These are phyloP conservation scores for Sporothrix dimorphospora DNA, from an alignment of 2,329 filamentous ascomycete genomes.

Conservation along the genomic window DNA sequence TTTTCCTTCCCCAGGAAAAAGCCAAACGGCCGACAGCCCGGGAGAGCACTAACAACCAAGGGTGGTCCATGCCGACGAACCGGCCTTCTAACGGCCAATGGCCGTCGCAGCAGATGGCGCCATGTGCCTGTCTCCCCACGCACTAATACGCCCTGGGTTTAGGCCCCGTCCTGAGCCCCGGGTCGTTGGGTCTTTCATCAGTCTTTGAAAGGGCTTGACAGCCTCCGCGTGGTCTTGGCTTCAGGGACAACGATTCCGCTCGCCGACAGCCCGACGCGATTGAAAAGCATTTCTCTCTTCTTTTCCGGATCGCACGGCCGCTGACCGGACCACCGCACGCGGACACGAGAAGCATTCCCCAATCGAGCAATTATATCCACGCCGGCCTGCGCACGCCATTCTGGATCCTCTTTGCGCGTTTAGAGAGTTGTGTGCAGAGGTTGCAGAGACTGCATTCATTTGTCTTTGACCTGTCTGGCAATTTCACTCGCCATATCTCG, in stretches of 20 bases:
- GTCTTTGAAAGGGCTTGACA: neutral
- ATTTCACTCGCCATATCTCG: neutral
- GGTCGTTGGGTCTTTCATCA: neutral
- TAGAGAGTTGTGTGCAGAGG: neutral
- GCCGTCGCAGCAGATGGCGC: neutral
- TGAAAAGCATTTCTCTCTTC: neutral
- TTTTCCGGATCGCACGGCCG: neutral
- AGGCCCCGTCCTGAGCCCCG: neutral
- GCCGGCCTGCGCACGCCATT: slow-evolving; percentile 23
- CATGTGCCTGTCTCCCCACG: slow-evolving; percentile 12
- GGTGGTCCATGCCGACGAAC: slow-evolving; percentile 10
- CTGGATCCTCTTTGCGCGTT: slow-evolving; percentile 17
- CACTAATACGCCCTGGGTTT: neutral
- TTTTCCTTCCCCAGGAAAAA: neutral
- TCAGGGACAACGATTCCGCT: neutral
- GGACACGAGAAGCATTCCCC: neutral
- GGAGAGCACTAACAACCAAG: neutral
- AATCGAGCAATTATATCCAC: neutral
- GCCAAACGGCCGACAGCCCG: slow-evolving; percentile 13
- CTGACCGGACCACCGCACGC: neutral
- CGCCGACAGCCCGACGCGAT: slow-evolving; percentile 15
- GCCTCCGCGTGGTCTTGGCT: neutral
- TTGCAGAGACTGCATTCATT: neutral
- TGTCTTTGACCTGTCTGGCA: neutral
- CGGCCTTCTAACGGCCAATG: neutral